phyloP scores from a whole-genome alignment of 1,284 basidiomycete species.

The Cryptococcus sp. region DNA sequence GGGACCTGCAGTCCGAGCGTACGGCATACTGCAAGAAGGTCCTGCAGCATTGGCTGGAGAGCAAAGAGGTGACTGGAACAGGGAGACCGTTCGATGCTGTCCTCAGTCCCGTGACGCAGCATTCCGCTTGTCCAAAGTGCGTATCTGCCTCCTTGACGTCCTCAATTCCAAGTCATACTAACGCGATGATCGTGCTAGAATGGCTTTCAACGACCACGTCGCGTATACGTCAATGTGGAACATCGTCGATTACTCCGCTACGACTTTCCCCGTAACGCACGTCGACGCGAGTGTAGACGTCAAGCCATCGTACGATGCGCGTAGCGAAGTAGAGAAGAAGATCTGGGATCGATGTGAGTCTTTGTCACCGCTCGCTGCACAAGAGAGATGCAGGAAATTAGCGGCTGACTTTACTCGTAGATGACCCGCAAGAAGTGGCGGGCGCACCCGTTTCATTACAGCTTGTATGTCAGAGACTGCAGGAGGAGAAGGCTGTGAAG shows the following conservation, averaged over 20 bases:
- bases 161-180: background rate
- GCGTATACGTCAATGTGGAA: constrained; percentile 47
- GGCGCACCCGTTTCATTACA: constrained; percentile 71
- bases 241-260: constrained; percentile 42
- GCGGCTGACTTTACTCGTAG: constrained; percentile 46
- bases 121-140: constrained; percentile 32
- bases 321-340: constrained; percentile 57
- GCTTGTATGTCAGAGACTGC: constrained; percentile 66
- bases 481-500: constrained; percentile 53
- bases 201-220: constrained; percentile 32
- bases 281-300: constrained; percentile 58
- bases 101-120: constrained; percentile 36
- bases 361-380: too few species aligned
- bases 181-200: constrained; percentile 1
- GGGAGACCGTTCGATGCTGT: constrained; percentile 45
- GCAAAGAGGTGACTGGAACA: constrained; percentile 33
- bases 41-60: constrained; percentile 40
- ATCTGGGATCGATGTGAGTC: constrained; percentile 63
- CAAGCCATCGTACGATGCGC: constrained; percentile 57
- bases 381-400: background rate
- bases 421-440: constrained; percentile 62
- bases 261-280: constrained; percentile 68
- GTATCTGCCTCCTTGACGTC: background rate
- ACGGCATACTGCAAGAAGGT: constrained; percentile 30
- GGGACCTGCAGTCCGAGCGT: constrained; percentile 38